A percentile compares a stretch with the other conserved stretches of the same genome.
Conservation (phyloP, 306 rosid species). For the Fragaria ananassa region DNA sequence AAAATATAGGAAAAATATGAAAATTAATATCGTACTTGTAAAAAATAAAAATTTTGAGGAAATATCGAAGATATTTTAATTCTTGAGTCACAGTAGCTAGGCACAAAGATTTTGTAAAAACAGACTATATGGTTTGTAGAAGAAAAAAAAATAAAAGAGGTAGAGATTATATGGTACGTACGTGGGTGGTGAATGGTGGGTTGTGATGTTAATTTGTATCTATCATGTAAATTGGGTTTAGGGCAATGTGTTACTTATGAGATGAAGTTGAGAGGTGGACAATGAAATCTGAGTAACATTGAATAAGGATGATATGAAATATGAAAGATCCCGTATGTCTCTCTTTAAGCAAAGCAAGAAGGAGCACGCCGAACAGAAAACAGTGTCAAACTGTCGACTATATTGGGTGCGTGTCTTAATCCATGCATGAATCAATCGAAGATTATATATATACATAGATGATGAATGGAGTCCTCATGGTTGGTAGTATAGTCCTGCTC, state of each 20-base stretch:
- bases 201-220: neutral
- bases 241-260: neutral
- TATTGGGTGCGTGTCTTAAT: neutral
- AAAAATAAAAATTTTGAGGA: too few species aligned
- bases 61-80: too few species aligned
- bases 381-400: neutral
- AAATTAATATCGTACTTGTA: too few species aligned
- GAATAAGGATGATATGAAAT: neutral
- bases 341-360: conserved; percentile 27
- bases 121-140: too few species aligned
- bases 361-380: conserved; percentile 30
- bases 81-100: neutral
- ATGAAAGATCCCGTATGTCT: conserved; percentile 33
- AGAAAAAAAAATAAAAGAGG: neutral
- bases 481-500: neutral
- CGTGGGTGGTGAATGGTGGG: too few species aligned
- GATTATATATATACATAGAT: too few species aligned
- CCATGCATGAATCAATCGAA: conserved; percentile 1
- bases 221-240: neutral
- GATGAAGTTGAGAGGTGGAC: neutral
- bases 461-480: neutral
- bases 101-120: neutral
- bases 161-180: neutral
- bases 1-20: too few species aligned
- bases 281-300: conserved; percentile 2